These are phyloP conservation scores for Trapa incisa DNA, from an alignment of 345 rosid genomes.

Conservation along the genomic window DNA sequence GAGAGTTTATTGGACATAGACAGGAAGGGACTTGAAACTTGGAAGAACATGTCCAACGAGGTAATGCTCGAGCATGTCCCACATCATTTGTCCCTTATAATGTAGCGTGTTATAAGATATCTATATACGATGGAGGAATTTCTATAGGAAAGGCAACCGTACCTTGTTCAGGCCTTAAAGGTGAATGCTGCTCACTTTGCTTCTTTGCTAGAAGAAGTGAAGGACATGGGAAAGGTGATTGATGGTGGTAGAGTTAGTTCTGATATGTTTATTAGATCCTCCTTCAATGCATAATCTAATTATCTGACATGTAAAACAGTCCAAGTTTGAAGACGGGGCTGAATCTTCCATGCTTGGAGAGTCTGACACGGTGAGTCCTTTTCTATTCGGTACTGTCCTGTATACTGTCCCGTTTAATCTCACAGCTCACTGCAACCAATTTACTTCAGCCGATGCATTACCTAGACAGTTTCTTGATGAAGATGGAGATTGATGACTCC, in stretches of 20 bases:
- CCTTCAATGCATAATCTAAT: not conserved
- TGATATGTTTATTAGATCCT: not conserved
- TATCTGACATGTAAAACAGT: not conserved
- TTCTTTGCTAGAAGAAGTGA: slow-evolving; percentile 19
- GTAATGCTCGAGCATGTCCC: slow-evolving; percentile 18
- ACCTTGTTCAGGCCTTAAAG: slow-evolving; percentile 23
- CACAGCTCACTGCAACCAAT: not conserved
- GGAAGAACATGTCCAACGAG: slow-evolving; percentile 60
- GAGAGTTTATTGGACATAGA: slow-evolving; percentile 27
- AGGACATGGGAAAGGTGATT: slow-evolving; percentile 19
- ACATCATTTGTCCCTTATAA: not conserved
- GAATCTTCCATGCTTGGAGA: slow-evolving; percentile 28
- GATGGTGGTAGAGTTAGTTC: not conserved
- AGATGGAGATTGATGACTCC: not conserved
- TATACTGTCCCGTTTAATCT: too few species aligned
- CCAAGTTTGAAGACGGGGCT: slow-evolving; percentile 35
- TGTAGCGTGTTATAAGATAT: not conserved
- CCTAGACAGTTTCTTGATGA: slow-evolving; percentile 14
- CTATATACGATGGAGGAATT: not conserved
- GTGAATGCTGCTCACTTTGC: slow-evolving; percentile 18
- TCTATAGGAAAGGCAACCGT: slow-evolving; percentile 47
- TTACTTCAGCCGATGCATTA: not conserved
- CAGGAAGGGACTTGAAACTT: slow-evolving; percentile 37
- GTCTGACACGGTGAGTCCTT: slow-evolving; percentile 19
- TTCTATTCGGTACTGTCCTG: not conserved